Base-by-base conservation (phyloP, 176 grass and related monocot species). In the Zizania latifolia region DNA sequence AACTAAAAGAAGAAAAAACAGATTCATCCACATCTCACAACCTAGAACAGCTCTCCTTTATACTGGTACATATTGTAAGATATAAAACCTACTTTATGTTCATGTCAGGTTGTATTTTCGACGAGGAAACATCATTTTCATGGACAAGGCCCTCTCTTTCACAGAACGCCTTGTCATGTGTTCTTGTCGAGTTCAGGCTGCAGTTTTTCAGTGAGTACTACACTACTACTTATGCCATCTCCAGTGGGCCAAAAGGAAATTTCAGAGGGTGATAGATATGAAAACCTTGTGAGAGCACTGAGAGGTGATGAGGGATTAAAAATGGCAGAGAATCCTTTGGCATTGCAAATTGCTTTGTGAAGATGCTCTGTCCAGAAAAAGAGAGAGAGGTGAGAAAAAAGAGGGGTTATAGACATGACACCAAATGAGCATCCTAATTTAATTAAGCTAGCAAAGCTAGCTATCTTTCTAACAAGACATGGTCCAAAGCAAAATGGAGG, bases 401-500 rank as follows among this genome's bases (percentile, higher is more conserved):
- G 60, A 68, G 12, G 73, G 65, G 67, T 61, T 82, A 26, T 65
- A 68, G 83, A 89, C 81, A 69, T 70, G 86, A 88, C 86, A 79
- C 70, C 76, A 75, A 79, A 75, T 75, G 70, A 27, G 81, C 76
- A 85, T 70, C 73, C 21, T 36, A 74, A 78, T 77, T 89, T 81
- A 28, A 82, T 78, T 77, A 79, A 88, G 53, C 80, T 83, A 85
- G 56, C 67, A 89, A 85, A 82, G 82, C 68, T 85, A 85, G 57
- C 73, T 12, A 46, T 81, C 87, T 89, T 89, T 89, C 64, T 78
- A 67, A 74, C 82, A 68, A 68, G 72, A 78, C 72, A 89, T 81
- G 59, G 64, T 85, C 65, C 81, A 84, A 85, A 84, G 72, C 65
- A 66, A 71, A 44, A 44, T 4, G 21, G 33, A 72, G 59, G 72